Base-by-base conservation (phyloP, 2,329 filamentous ascomycete species). In the Trichoderma simmonsii region DNA sequence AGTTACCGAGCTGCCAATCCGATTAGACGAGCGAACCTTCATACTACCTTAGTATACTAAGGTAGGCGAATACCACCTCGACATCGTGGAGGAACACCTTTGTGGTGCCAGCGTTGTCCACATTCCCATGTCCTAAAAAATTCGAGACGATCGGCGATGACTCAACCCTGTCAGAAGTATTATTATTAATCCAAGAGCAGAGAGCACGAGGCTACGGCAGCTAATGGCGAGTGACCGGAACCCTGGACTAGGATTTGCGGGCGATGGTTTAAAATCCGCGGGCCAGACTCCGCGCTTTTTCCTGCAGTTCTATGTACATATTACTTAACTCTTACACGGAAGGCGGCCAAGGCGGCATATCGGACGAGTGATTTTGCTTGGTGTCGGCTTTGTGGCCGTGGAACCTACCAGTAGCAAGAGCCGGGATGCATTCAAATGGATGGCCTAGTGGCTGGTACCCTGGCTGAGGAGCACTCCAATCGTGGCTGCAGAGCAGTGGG, bases 401-500 rank as follows among this genome's bases (percentile, higher is more conserved):
- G 15, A 34, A 28, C 9, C 15, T 36, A 26, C 30, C 54, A 57
- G 54, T 60, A 60, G 57, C n/a, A 34, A 30, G 2, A n/a, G 30
- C 57, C 57, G 18, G 28, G 15, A 59, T 59, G 28, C 56, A 59
- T 60, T 34, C 57, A n/a, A 34, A 48, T 54, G 48, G 48, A 24
- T 15, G 12, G 30, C 34, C 26, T n/a, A 48, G 34, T 48, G 39
- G 39, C 21, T 43, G 60, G 21, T 28, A 64, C 15, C 61, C 39
- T 36, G 61, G 36, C 8, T n/a, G 51, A 67, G 34, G 32, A 60
- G 18, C 43, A 15, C 64, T 14, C 54, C 34, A 68, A 69, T 69
- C 36, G 66, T 69, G 56, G 66, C 66, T 61, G 36, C 36, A 61
- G 26, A 15, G 21, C 18, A 51, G 57, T 70, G 66, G 66, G 26